Evolutionary conservation across 2,329 filamentous ascomycete genomes (phyloP).

Genomic region (Amauroascus niger): DNA sequence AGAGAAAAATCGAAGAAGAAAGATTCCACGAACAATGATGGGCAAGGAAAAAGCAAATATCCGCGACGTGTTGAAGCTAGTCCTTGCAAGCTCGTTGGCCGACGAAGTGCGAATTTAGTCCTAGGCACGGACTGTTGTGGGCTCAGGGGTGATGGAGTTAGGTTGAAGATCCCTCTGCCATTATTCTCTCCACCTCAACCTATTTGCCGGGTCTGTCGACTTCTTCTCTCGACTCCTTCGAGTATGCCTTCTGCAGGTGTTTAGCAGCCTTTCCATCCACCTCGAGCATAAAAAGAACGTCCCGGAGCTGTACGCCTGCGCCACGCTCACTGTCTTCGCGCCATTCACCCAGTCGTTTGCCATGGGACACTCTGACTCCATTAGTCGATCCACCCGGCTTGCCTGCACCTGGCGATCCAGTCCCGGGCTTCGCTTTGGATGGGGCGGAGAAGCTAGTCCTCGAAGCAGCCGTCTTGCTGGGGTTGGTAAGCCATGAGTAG

Average conservation of each 20-base stretch:
- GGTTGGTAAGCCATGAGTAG: conserved; percentile 41
- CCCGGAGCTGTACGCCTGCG: conserved; percentile 70
- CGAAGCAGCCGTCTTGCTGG: conserved; percentile 20
- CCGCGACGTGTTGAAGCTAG: background rate
- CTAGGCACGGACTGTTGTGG: background rate
- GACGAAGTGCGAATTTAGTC: conserved; percentile 3
- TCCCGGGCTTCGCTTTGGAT: conserved; percentile 22
- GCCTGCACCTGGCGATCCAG: conserved; percentile 11
- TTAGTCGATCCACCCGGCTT: conserved; percentile 24
- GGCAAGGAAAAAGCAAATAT: background rate
- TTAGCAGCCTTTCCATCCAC: conserved; percentile 52
- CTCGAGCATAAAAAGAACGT: conserved; percentile 71
- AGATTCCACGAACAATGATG: background rate
- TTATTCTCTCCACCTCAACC: background rate
- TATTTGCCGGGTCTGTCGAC: conserved; percentile 11
- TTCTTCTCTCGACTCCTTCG: conserved; percentile 36
- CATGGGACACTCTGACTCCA: conserved; percentile 26
- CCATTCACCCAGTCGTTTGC: conserved; percentile 60
- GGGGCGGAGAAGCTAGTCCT: conserved; percentile 34
- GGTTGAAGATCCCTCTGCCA: background rate
- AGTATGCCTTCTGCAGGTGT: conserved; percentile 38
- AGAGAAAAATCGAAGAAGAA: background rate
- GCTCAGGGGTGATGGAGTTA: background rate
- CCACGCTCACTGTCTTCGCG: conserved; percentile 68
- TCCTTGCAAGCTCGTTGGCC: background rate